Evolutionary conservation across 257 asterid species (phyloP).

Genomic region (Gentiana straminea): DNA sequence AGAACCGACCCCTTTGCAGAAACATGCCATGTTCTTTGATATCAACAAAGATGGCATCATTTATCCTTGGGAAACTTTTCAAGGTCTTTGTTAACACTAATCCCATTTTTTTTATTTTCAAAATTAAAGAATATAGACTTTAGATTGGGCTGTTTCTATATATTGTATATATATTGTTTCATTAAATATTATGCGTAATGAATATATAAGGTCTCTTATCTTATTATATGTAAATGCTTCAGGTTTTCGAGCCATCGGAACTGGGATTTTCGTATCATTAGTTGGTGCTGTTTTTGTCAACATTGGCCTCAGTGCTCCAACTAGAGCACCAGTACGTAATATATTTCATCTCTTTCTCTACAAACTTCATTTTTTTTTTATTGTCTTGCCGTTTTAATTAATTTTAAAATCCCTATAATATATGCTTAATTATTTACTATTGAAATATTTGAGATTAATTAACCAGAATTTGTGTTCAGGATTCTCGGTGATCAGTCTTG

Average conservation of each 20-base stretch:
- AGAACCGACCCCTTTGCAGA: constrained; percentile 31
- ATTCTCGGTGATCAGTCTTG: no score
- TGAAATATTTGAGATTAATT: no score
- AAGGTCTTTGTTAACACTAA: constrained; percentile 18
- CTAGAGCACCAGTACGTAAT: constrained; percentile 22
- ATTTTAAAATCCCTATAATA: no score
- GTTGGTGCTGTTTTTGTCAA: constrained; percentile 42
- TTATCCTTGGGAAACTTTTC: constrained; percentile 53
- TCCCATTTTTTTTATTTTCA: background rate
- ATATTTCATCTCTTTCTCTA: no score
- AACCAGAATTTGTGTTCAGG: no score
- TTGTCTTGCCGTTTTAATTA: no score
- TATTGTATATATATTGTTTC: background rate
- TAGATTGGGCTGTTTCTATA: background rate
- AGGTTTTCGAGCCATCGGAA: constrained; percentile 58
- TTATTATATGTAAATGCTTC: background rate
- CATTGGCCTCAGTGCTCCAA: constrained; percentile 41
- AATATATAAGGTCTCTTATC: background rate
- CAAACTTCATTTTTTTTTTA: no score
- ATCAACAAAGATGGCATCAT: constrained; percentile 47
- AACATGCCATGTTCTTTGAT: constrained; percentile 63
- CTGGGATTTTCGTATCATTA: constrained; percentile 32
- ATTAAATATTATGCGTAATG: no score
- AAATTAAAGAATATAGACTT: no score
- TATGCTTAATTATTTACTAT: no score